Percentiles rank a stretch among this genome's conserved stretches.
Conservation (phyloP, 2,329 filamentous ascomycete genomes). For the Microsporum canis region DNA sequence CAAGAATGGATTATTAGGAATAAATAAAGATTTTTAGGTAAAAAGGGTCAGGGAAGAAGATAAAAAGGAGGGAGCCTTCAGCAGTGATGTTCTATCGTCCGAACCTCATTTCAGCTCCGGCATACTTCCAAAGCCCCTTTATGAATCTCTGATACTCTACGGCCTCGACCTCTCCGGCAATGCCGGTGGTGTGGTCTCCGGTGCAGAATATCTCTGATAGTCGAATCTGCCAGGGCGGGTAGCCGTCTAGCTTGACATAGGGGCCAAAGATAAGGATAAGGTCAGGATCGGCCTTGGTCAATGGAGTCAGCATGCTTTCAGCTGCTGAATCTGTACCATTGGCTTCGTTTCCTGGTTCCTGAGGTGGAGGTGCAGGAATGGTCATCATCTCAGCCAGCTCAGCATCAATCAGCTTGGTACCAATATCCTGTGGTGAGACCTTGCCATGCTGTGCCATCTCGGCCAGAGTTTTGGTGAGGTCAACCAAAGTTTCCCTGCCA, state of each 20-base stretch:
- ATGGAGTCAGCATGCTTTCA: background rate
- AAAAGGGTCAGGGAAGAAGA: background rate
- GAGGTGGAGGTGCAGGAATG: slow-evolving; percentile 13
- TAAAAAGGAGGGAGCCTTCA: background rate
- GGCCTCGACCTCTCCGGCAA: slow-evolving; percentile 28
- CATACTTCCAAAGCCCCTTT: slow-evolving; percentile 69
- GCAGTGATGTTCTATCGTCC: slow-evolving; percentile 41
- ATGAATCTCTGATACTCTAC: slow-evolving; percentile 95
- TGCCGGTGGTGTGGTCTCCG: slow-evolving; percentile 30
- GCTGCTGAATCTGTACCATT: slow-evolving; percentile 9
- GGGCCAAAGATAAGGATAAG: slow-evolving; percentile 79
- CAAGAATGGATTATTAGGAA: background rate
- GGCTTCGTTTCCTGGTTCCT: slow-evolving; percentile 21
- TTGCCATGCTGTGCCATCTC: slow-evolving; percentile 92
- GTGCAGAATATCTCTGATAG: slow-evolving; percentile 83
- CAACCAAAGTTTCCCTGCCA: slow-evolving; percentile 84
- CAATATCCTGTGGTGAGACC: slow-evolving; percentile 70
- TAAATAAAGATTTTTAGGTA: background rate
- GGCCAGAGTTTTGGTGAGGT: slow-evolving; percentile 84
- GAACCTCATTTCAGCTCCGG: slow-evolving; percentile 77
- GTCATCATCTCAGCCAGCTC: slow-evolving; percentile 56
- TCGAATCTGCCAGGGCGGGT: slow-evolving; percentile 92
- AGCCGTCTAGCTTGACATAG: slow-evolving; percentile 72
- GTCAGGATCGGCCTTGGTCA: slow-evolving; percentile 78
- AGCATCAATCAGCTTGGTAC: slow-evolving; percentile 72